These are phyloP conservation scores for Nelumbo lutea DNA, from an alignment of 164 flowering plant species.

Conservation along the genomic window DNA sequence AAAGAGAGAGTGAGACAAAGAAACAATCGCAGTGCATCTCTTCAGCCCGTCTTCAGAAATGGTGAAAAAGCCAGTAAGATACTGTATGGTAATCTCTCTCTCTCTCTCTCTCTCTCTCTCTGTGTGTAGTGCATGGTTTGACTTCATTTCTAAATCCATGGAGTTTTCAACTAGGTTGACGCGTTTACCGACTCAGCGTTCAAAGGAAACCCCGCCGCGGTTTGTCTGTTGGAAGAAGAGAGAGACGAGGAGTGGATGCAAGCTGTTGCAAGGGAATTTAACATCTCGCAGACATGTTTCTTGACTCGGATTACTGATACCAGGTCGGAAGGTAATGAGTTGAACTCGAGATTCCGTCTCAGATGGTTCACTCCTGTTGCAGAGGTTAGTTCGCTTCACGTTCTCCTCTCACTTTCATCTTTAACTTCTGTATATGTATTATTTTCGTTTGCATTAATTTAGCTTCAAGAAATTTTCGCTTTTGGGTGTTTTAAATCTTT, in stretches of 20 bases:
- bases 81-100: constrained; percentile 40
- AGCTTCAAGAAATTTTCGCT: too few species aligned
- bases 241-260: constrained; percentile 64
- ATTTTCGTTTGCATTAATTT: too few species aligned
- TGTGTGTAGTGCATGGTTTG: background rate
- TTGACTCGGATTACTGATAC: constrained; percentile 34
- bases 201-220: constrained; percentile 90
- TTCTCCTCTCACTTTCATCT: background rate
- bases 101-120: background rate
- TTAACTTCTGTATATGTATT: background rate
- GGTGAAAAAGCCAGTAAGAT: constrained; percentile 42
- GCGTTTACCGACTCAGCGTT: constrained; percentile 75
- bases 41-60: constrained; percentile 13
- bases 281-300: constrained; percentile 55
- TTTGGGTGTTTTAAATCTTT: too few species aligned
- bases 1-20: too few species aligned
- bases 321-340: background rate
- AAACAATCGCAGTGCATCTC: background rate
- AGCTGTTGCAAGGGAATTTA: constrained; percentile 71
- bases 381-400: constrained; percentile 38
- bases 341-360: constrained; percentile 49
- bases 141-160: background rate
- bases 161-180: constrained; percentile 49
- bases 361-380: constrained; percentile 83
- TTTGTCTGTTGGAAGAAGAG: constrained; percentile 71